Conservation (phyloP, 2,329 filamentous ascomycete species). For the Aspergillus novofumigatus region DNA sequence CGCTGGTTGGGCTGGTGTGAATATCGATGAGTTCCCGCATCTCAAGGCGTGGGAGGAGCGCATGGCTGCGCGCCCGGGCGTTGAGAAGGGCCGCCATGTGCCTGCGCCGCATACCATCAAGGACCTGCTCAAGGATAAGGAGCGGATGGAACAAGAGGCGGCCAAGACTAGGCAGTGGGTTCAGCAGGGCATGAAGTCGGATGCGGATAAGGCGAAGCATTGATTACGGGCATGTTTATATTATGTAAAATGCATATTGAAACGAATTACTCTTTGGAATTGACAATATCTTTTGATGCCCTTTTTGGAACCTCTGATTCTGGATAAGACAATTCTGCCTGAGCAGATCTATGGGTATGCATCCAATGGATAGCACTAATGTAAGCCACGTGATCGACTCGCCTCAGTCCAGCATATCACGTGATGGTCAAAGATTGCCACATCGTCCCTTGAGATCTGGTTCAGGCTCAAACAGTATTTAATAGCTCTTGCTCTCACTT, state of each 20-base stretch:
- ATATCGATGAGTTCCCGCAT: conserved; percentile 70
- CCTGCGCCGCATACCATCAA: conserved; percentile 60
- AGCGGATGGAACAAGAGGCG: conserved; percentile 56
- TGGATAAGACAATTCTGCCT: not conserved
- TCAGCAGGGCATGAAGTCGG: conserved; percentile 64
- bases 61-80: conserved; percentile 63
- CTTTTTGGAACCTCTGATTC: not conserved
- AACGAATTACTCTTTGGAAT: not conserved
- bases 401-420: not conserved
- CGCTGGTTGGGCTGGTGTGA: conserved; percentile 58
- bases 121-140: conserved; percentile 54
- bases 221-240: not conserved
- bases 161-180: conserved; percentile 59
- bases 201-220: conserved; percentile 48
- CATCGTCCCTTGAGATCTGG: conserved; percentile 1
- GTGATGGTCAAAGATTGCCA: conserved; percentile 11
- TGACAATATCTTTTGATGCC: not conserved
- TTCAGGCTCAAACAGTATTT: not conserved
- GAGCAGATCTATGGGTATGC: not conserved
- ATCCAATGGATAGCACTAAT: not conserved
- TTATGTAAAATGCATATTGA: not conserved
- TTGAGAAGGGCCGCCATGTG: conserved; percentile 72
- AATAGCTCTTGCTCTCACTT: not conserved
- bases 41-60: conserved; percentile 73
- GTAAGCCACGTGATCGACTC: not conserved